Evolutionary conservation across 306 rosid species (phyloP).

Genomic region (Rosa persica): DNA sequence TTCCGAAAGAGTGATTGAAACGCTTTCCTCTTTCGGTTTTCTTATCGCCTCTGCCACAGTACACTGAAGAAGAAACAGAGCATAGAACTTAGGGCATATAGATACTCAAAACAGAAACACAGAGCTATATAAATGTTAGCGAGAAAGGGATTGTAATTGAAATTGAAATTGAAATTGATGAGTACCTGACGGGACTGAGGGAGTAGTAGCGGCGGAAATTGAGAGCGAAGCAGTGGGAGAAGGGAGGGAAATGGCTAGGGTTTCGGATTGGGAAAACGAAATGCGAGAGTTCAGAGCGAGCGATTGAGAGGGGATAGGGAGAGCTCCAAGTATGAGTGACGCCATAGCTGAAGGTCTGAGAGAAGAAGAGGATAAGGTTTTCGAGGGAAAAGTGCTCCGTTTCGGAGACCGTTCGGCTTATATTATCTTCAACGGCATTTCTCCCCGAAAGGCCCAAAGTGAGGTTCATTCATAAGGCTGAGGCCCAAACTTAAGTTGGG

Average conservation of each 20-base stretch:
- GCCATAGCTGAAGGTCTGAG: conserved; percentile 47
- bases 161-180: neutral
- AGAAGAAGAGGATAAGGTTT: conserved; percentile 23
- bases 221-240: conserved; percentile 34
- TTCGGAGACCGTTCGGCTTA: conserved; percentile 1
- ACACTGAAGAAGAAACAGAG: conserved; percentile 36
- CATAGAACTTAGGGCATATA: conserved; percentile 7
- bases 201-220: conserved; percentile 34
- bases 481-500: neutral
- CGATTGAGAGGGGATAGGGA: conserved; percentile 40
- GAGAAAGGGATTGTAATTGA: neutral
- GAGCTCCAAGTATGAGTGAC: conserved; percentile 59
- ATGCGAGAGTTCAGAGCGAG: conserved; percentile 40
- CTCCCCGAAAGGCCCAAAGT: neutral
- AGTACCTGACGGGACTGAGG: conserved; percentile 53
- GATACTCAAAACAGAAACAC: neutral
- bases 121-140: neutral
- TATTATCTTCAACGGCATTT: no score
- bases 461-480: neutral
- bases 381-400: conserved; percentile 7
- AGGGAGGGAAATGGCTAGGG: conserved; percentile 40
- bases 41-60: conserved; percentile 82
- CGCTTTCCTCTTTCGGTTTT: conserved; percentile 80
- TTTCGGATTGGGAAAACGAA: conserved; percentile 65
- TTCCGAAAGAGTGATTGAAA: conserved; percentile 78